Conservation (phyloP, 768 basidiomycete genomes). For the Rhodotorula sphaerocarpa region DNA sequence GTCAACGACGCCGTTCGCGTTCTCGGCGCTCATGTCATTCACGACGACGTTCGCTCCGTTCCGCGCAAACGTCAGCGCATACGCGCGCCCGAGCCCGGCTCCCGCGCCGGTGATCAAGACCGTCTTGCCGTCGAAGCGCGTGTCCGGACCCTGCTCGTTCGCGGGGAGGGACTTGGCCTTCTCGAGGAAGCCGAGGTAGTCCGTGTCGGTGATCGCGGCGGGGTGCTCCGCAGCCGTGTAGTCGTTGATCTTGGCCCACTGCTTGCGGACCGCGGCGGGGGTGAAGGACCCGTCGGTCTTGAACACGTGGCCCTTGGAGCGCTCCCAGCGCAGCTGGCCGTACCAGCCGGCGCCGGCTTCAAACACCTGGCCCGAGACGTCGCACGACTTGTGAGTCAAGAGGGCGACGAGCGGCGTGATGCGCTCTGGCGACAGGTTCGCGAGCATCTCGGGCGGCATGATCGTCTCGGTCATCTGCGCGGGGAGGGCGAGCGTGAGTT, state of each 20-base stretch:
- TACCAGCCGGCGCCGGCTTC: slow-evolving; percentile 89
- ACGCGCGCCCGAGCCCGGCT: slow-evolving; percentile 82
- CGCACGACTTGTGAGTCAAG: slow-evolving; percentile 48
- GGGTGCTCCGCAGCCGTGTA: slow-evolving; percentile 54
- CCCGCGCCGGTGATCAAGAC: slow-evolving; percentile 92
- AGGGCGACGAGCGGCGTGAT: slow-evolving; percentile 87
- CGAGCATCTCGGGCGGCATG: slow-evolving; percentile 84
- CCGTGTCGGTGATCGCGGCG: slow-evolving; percentile 36
- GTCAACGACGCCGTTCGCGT: slow-evolving; percentile 71
- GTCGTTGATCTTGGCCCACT: slow-evolving; percentile 73
- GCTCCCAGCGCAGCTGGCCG: slow-evolving; percentile 87
- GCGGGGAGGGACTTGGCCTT: slow-evolving; percentile 55
- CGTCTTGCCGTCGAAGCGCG: slow-evolving; percentile 81
- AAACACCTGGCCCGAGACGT: slow-evolving; percentile 72
- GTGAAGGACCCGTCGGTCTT: slow-evolving; percentile 84
- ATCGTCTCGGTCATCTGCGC: slow-evolving; percentile 74
- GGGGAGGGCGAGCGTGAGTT: too few species aligned
- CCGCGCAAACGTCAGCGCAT: slow-evolving; percentile 81
- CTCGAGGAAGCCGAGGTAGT: slow-evolving; percentile 58
- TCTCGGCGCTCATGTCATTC: slow-evolving; percentile 85
- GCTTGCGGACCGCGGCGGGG: slow-evolving; percentile 82
- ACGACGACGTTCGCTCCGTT: slow-evolving; percentile 95
- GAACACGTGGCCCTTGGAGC: slow-evolving; percentile 77
- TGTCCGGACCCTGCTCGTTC: slow-evolving; percentile 61
- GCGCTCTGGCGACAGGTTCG: slow-evolving; percentile 62